Base-by-base conservation (phyloP, 495 filamentous ascomycete species). In the Elaphomyces granulatus region DNA sequence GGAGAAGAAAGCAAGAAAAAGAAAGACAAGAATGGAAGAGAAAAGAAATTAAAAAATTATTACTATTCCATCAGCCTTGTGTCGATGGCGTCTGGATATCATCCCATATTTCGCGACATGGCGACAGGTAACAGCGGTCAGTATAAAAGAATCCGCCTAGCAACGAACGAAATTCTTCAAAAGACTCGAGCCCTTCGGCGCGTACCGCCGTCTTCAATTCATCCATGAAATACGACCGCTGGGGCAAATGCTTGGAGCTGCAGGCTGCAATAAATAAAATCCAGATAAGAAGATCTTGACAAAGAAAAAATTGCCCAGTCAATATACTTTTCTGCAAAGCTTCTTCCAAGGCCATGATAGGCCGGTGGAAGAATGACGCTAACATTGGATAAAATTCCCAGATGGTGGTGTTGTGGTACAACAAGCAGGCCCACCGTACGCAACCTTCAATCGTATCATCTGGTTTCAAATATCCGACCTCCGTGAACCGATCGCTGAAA, bases 381-480 rank as follows among this genome's bases (percentile, higher is more conserved):
- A 65, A 49, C 36, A 52, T 45, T 1, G 64, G 64, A 44, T 66
- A 68, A 44, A 66, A 68, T 36, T 50, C 56, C 64, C 64, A 68
- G 43, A 66, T 64, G 23, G 53, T 53, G 26, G 50, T 63, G 47
- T 66, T 68, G 51, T 68, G 64, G 53, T 62, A 68, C 4, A 65
- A 43, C 1, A 68, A 53, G 33, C 58, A 59, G 15, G 62, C 63
- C 7, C 66, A 55, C 15, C 64, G 64, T 18, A 53, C 51, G 43
- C 59, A 60, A 36, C 64, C 64, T 40, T 66, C 62, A 46, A 66
- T 64, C 6, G 56, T 56, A 43, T 58, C 54, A 42, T 68, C 64
- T 8, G 74, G 75, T 38, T 70, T 72, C 8, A 74, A 64, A 12
- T 72, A 73, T 32, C 76, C 76, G 37, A 74, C 75, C 21, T 74